Conservation (phyloP, 2,329 filamentous ascomycete species). For the Dryadomyces quercivorus region DNA sequence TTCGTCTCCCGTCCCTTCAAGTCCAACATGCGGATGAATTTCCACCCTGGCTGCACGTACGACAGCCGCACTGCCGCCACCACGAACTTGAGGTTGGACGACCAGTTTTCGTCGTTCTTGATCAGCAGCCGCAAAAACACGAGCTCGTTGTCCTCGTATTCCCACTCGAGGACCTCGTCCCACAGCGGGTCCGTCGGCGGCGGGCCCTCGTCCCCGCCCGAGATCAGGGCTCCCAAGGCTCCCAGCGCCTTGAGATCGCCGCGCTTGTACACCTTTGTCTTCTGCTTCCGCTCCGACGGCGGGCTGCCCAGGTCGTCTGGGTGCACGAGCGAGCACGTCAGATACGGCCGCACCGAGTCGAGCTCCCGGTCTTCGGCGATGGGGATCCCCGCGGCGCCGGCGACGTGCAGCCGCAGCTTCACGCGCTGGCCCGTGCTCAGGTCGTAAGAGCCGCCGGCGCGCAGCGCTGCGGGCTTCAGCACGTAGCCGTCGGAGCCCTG, state of each 20-base stretch:
- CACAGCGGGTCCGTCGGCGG: constrained; percentile 49
- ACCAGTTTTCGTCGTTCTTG: constrained; percentile 54
- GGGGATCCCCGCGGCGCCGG: constrained; percentile 50
- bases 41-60: constrained; percentile 47
- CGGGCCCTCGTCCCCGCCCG: constrained; percentile 37
- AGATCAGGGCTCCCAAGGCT: constrained; percentile 36
- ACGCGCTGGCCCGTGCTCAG: constrained; percentile 29
- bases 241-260: constrained; percentile 29
- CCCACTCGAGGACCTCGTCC: constrained; percentile 56
- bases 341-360: constrained; percentile 47
- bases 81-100: constrained; percentile 48
- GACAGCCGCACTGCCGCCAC: constrained; percentile 47
- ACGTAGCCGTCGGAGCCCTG: constrained; percentile 74
- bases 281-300: constrained; percentile 45
- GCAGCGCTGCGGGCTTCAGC: constrained; percentile 68
- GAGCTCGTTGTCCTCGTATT: constrained; percentile 54
- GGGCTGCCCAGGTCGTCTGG: constrained; percentile 20
- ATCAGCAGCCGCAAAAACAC: constrained; percentile 52
- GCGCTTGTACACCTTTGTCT: constrained; percentile 48
- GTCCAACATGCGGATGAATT: constrained; percentile 52
- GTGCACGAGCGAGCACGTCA: constrained; percentile 53
- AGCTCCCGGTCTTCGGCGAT: constrained; percentile 35
- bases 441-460: constrained; percentile 36
- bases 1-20: constrained; percentile 51
- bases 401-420: constrained; percentile 44